A percentile compares a stretch with the other conserved stretches of the same genome.
These are phyloP conservation scores for Monosporascus sp. DNA, from an alignment of 2,329 filamentous ascomycete genomes.

Conservation along the genomic window DNA sequence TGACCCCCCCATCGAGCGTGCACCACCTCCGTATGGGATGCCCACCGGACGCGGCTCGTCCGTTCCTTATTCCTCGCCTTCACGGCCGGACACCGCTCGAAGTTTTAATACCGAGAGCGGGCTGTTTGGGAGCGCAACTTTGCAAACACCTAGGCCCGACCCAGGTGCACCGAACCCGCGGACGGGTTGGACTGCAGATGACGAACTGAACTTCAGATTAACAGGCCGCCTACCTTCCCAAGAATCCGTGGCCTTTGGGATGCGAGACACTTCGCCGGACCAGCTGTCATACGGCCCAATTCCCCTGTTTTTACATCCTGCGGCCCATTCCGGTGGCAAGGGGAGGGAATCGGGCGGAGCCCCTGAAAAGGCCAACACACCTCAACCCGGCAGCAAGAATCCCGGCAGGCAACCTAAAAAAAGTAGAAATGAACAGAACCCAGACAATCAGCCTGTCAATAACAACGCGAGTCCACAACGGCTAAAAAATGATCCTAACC, in stretches of 20 bases:
- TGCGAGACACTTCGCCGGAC: background rate
- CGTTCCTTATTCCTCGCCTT: constrained; percentile 11
- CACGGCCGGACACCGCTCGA: constrained; percentile 18
- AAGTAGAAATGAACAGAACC: too few relatives aligned
- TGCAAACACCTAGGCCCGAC: constrained; percentile 18
- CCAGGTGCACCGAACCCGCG: background rate
- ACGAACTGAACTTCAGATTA: background rate
- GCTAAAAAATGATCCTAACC: too few relatives aligned
- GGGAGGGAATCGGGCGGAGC: too few relatives aligned
- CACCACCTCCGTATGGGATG: constrained; percentile 19
- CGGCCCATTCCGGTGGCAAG: too few relatives aligned
- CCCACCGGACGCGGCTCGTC: constrained; percentile 17
- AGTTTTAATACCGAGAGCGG: constrained; percentile 32
- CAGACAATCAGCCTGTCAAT: too few relatives aligned
- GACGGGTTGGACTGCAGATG: background rate
- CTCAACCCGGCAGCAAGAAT: too few relatives aligned
- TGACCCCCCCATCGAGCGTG: constrained; percentile 10
- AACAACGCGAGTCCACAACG: too few relatives aligned
- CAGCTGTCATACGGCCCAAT: background rate
- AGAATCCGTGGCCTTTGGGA: background rate
- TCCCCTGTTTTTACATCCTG: background rate
- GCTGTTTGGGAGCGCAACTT: constrained; percentile 28
- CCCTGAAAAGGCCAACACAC: too few relatives aligned
- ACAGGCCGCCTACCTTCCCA: background rate
- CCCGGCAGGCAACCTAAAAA: too few relatives aligned